Percentiles rank a stretch among this genome's conserved stretches.
These are phyloP conservation scores for Coriolopsis trogii DNA, from an alignment of 1,284 basidiomycete genomes.

Conservation along the genomic window DNA sequence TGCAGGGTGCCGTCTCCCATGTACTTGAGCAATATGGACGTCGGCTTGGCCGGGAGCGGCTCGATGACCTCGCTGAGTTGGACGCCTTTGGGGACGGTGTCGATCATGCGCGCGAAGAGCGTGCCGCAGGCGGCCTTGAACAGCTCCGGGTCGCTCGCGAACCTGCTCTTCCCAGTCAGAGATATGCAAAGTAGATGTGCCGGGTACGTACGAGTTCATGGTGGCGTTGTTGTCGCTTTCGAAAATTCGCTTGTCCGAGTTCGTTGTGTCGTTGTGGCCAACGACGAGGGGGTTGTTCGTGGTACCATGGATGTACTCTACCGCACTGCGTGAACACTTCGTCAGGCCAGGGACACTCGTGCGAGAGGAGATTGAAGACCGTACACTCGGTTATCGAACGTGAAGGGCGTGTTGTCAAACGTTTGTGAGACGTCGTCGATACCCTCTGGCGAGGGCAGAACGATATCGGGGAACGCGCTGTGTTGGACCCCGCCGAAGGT, in stretches of 20 bases:
- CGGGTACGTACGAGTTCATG: slow-evolving; percentile 13
- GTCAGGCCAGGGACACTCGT: neutral
- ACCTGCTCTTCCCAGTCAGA: neutral
- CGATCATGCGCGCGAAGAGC: slow-evolving; percentile 29
- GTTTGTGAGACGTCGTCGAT: slow-evolving; percentile 10
- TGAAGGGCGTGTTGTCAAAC: slow-evolving; percentile 19
- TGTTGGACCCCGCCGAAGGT: slow-evolving; percentile 32
- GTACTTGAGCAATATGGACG: neutral
- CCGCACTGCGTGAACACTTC: slow-evolving; percentile 10
- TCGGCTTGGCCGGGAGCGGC: slow-evolving; percentile 28
- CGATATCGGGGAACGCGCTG: slow-evolving; percentile 30
- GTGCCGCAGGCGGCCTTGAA: slow-evolving; percentile 21
- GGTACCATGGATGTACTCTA: slow-evolving; percentile 23
- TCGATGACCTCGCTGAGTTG: slow-evolving; percentile 23
- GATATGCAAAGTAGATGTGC: neutral
- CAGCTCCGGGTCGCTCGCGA: slow-evolving; percentile 3
- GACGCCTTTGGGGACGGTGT: slow-evolving; percentile 29
- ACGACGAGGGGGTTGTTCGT: slow-evolving; percentile 25
- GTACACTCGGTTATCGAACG: slow-evolving; percentile 23
- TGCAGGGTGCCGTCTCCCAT: slow-evolving; percentile 5
- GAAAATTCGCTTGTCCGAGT: slow-evolving; percentile 29
- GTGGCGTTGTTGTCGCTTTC: slow-evolving; percentile 30
- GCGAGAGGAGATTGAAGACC: neutral
- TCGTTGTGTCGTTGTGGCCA: slow-evolving; percentile 17
- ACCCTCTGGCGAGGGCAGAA: slow-evolving; percentile 9